Evolutionary conservation across 2,329 filamentous ascomycete genomes (phyloP).

Genomic region (Ascochyta clinopodiicola): DNA sequence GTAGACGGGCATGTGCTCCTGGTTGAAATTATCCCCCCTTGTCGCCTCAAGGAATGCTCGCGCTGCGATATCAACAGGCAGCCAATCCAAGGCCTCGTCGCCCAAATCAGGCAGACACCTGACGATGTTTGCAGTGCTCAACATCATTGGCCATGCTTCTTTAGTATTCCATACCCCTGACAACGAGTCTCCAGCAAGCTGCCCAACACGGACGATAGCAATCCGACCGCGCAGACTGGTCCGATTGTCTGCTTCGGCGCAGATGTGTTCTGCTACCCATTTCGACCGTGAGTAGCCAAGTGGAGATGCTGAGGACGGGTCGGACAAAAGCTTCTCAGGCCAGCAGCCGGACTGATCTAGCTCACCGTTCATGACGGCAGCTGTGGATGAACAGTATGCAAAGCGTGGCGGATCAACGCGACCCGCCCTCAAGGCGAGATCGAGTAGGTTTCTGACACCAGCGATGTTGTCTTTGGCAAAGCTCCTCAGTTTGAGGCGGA

Average conservation of each 20-base stretch:
- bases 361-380: slow-evolving; percentile 49
- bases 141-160: slow-evolving; percentile 47
- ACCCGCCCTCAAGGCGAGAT: slow-evolving; percentile 50
- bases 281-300: slow-evolving; percentile 63
- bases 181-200: slow-evolving; percentile 47
- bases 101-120: slow-evolving; percentile 39
- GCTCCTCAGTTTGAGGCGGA: slow-evolving; percentile 62
- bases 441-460: slow-evolving; percentile 58
- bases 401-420: slow-evolving; percentile 46
- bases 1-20: slow-evolving; percentile 45
- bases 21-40: slow-evolving; percentile 11
- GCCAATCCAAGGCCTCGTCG: slow-evolving; percentile 40
- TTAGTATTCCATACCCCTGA: slow-evolving; percentile 41
- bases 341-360: slow-evolving; percentile 33
- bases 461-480: slow-evolving; percentile 63
- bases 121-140: slow-evolving; percentile 40
- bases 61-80: slow-evolving; percentile 48
- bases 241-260: slow-evolving; percentile 47
- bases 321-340: slow-evolving; percentile 50
- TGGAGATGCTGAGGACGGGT: slow-evolving; percentile 54
- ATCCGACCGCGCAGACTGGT: slow-evolving; percentile 37
- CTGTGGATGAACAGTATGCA: slow-evolving; percentile 61
- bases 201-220: slow-evolving; percentile 48
- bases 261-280: slow-evolving; percentile 66
- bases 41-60: slow-evolving; percentile 57